A percentile compares a stretch with the other conserved stretches of the same genome.
Conservation (phyloP, 106 monocot genomes). For the Dendrobium chrysotoxum region DNA sequence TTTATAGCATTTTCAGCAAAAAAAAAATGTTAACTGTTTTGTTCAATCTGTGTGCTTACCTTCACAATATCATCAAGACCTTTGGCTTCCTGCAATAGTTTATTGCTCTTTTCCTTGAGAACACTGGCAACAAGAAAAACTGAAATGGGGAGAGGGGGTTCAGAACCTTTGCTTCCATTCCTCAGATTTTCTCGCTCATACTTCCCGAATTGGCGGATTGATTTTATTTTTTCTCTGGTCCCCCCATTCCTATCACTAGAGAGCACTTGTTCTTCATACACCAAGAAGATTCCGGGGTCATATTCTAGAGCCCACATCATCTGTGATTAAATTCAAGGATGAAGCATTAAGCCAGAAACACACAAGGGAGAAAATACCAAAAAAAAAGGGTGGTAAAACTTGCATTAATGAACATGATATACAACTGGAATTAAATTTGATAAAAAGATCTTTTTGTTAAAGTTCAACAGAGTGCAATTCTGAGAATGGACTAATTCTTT, state of each 20-base stretch:
- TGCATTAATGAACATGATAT: background rate
- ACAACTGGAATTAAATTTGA: background rate
- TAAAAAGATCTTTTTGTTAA: background rate
- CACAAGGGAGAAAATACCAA: background rate
- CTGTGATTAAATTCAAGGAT: slow-evolving; percentile 6
- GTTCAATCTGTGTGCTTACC: slow-evolving; percentile 4
- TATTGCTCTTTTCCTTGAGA: slow-evolving; percentile 11
- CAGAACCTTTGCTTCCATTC: slow-evolving; percentile 3
- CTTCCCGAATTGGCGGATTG: slow-evolving; percentile 11
- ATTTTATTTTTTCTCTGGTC: slow-evolving; percentile 9
- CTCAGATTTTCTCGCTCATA: slow-evolving; percentile 12
- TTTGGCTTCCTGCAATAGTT: slow-evolving; percentile 12
- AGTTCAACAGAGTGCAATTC: background rate
- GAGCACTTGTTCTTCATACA: slow-evolving; percentile 2
- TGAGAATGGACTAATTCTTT: background rate
- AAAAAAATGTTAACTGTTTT: background rate
- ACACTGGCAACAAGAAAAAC: slow-evolving; percentile 18
- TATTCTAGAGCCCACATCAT: slow-evolving; percentile 45
- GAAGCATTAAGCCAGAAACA: background rate
- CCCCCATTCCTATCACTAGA: background rate
- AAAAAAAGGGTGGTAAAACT: background rate
- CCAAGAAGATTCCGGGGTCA: slow-evolving; percentile 21
- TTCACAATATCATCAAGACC: slow-evolving; percentile 14
- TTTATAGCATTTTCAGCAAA: too few relatives aligned
- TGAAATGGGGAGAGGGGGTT: slow-evolving; percentile 4